A percentile compares a stretch with the other conserved stretches of the same genome.
Conservation (phyloP, 23 red algal genomes). For the Pyropia yezoensis region DNA sequence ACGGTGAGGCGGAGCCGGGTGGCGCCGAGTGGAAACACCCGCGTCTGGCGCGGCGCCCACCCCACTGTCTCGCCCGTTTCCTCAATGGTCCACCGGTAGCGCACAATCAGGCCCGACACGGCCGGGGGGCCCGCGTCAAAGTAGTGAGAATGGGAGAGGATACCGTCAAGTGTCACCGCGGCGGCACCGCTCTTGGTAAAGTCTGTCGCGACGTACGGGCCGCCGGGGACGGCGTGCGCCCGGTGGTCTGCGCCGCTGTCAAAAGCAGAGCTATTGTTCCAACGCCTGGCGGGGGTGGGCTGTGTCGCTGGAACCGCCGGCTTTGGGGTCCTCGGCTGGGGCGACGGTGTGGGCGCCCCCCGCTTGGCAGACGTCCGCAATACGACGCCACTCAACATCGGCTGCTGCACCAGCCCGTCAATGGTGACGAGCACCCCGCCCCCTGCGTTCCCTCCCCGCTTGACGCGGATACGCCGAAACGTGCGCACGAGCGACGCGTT, state of each 20-base stretch:
- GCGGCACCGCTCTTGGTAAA: constrained; percentile 31
- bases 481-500: too few species aligned
- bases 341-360: too few species aligned
- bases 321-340: too few species aligned
- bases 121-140: constrained; percentile 42
- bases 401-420: constrained; percentile 33
- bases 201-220: constrained; percentile 1
- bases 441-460: not conserved
- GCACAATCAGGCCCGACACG: constrained; percentile 18
- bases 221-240: constrained; percentile 14
- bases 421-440: constrained; percentile 30
- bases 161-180: constrained; percentile 26
- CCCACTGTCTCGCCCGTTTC: constrained; percentile 1
- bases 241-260: constrained; percentile 10
- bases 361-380: not conserved
- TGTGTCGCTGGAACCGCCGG: too few species aligned
- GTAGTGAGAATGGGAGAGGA: constrained; percentile 48
- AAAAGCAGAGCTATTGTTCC: not conserved
- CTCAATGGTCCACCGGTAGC: constrained; percentile 17
- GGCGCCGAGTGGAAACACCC: constrained; percentile 14
- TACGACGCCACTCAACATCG: constrained; percentile 53
- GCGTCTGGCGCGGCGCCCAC: constrained; percentile 19
- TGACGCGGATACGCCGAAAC: too few species aligned
- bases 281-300: constrained; percentile 1
- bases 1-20: constrained; percentile 20